Conservation (phyloP, 768 basidiomycete species). For the Pisolithus orientalis region DNA sequence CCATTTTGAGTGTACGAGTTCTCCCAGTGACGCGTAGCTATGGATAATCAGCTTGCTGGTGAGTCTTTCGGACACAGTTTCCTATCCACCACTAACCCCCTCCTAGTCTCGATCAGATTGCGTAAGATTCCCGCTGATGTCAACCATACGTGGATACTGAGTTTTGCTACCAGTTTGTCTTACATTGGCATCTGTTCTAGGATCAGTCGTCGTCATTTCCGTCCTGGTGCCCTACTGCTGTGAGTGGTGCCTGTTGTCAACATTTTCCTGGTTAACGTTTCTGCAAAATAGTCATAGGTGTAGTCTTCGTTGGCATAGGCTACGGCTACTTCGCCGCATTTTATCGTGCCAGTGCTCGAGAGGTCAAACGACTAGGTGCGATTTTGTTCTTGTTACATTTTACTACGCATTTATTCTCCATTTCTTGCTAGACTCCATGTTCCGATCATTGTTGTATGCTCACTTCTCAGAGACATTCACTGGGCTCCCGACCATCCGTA, state of each 20-base stretch:
- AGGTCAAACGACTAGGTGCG: conserved; percentile 53
- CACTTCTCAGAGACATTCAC: conserved; percentile 75
- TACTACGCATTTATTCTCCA: background rate
- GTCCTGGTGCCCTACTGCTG: conserved; percentile 59
- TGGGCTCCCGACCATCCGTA: conserved; percentile 65
- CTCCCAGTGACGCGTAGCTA: conserved; percentile 14
- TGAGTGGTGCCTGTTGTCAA: conserved; percentile 22
- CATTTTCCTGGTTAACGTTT: background rate
- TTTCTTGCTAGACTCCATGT: conserved; percentile 47
- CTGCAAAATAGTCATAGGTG: conserved; percentile 42
- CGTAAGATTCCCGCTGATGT: conserved; percentile 24
- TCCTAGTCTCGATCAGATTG: conserved; percentile 49
- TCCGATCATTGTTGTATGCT: conserved; percentile 69
- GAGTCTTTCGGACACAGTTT: conserved; percentile 9
- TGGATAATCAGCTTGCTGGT: conserved; percentile 57
- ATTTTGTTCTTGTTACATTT: too few species aligned
- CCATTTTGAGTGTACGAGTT: background rate
- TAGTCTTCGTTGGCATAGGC: conserved; percentile 44
- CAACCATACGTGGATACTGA: too few species aligned
- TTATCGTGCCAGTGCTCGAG: conserved; percentile 66
- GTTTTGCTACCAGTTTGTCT: conserved; percentile 33
- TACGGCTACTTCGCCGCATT: conserved; percentile 63
- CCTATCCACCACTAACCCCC: background rate
- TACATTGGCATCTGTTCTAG: conserved; percentile 44
- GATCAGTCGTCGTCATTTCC: conserved; percentile 50